Evolutionary conservation across 73 alveolate species (phyloP).

Genomic region (Paramecium octaurelia): DNA sequence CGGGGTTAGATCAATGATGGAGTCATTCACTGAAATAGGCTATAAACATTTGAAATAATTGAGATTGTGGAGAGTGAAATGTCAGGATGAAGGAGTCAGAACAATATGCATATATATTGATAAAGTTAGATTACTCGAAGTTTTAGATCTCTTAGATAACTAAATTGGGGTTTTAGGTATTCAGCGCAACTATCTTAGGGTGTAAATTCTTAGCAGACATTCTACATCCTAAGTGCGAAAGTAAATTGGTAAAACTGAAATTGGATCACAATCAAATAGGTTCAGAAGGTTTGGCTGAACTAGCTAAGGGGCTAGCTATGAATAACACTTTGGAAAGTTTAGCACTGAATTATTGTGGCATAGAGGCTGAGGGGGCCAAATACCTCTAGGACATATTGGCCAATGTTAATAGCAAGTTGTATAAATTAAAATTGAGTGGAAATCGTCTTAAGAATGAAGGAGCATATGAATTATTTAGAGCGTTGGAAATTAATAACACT

Average conservation of each 20-base stretch:
- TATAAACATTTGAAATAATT: constrained; percentile 37
- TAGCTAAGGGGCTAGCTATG: constrained; percentile 47
- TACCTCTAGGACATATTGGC: constrained; percentile 48
- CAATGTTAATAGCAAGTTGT: constrained; percentile 48
- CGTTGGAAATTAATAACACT: constrained; percentile 53
- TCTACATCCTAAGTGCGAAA: constrained; percentile 50
- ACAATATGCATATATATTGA: constrained; percentile 56
- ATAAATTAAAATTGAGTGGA: constrained; percentile 43
- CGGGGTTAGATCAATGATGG: constrained; percentile 62
- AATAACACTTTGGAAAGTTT: constrained; percentile 40
- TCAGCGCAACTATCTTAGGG: neutral
- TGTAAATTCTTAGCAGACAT: constrained; percentile 52
- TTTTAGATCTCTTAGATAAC: constrained; percentile 54
- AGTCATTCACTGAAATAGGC: constrained; percentile 57
- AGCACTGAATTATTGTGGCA: constrained; percentile 51
- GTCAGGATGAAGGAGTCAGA: constrained; percentile 60
- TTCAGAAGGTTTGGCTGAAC: constrained; percentile 46
- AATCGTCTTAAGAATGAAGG: constrained; percentile 52
- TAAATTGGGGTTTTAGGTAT: constrained; percentile 49
- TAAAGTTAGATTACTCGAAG: constrained; percentile 31
- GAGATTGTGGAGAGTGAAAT: constrained; percentile 59
- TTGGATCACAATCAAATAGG: constrained; percentile 57
- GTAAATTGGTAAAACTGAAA: constrained; percentile 46
- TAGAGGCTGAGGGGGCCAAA: constrained; percentile 52
- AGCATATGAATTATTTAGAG: constrained; percentile 43